phyloP scores from a whole-genome alignment of 306 rosid species.

The Sicyos edulis region DNA sequence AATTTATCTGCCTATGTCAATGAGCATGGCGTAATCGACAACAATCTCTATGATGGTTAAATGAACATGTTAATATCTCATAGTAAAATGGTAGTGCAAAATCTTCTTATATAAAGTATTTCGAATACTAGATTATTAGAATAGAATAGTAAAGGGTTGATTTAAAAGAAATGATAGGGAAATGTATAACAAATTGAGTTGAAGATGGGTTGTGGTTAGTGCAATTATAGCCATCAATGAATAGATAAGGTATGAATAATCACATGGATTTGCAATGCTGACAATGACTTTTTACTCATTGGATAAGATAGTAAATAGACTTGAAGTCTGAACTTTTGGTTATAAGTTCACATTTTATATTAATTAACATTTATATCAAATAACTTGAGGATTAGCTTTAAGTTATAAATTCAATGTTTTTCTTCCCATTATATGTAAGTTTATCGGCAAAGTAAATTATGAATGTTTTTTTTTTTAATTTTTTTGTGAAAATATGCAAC shows the following conservation, averaged over 20 bases:
- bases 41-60: conserved; percentile 14
- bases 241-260: background rate
- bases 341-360: no score
- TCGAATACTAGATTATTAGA: background rate
- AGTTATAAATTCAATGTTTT: no score
- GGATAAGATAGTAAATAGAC: no score
- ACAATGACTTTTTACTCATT: no score
- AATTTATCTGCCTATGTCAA: conserved; percentile 61
- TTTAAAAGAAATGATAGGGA: background rate
- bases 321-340: no score
- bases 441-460: no score
- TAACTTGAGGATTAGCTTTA: no score
- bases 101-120: background rate
- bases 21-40: conserved; percentile 26
- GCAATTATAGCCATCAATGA: background rate
- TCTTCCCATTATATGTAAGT: no score
- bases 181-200: background rate
- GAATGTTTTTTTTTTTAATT: no score
- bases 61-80: background rate
- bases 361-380: no score
- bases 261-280: no score
- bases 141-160: background rate
- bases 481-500: no score
- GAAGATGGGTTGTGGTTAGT: background rate
- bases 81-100: background rate